Evolutionary conservation across 1,139 yeast species (phyloP).

Genomic region (Geotrichum carabidarum): DNA sequence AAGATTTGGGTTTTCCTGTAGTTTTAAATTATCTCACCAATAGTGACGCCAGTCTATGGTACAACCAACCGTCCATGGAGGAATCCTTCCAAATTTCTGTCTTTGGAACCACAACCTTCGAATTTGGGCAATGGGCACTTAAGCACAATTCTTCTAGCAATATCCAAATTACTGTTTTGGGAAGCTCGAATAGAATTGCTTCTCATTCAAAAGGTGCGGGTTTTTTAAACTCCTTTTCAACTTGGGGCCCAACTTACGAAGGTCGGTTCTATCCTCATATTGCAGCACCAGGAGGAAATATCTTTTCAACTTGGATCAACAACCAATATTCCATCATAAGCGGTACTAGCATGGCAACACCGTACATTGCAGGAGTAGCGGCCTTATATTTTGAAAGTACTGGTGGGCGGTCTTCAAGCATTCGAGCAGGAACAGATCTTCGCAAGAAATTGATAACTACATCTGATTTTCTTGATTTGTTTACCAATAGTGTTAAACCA

Average conservation of each 20-base stretch:
- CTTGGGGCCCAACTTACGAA: conserved; percentile 28
- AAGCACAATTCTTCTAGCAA: neutral
- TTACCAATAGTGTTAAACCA: conserved; percentile 11
- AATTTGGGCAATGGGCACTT: conserved; percentile 17
- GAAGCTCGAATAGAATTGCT: conserved; percentile 1
- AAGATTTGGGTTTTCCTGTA: conserved; percentile 18
- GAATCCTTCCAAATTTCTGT: conserved; percentile 7
- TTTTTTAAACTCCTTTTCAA: conserved; percentile 21
- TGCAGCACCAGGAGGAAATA: conserved; percentile 28
- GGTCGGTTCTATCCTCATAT: conserved; percentile 25
- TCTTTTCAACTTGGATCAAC: conserved; percentile 23
- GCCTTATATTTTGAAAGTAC: conserved; percentile 23
- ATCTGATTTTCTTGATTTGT: conserved; percentile 18
- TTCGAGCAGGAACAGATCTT: conserved; percentile 18
- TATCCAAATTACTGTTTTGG: neutral
- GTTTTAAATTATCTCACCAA: conserved; percentile 16
- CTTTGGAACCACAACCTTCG: conserved; percentile 14
- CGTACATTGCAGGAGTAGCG: conserved; percentile 26
- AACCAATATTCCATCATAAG: conserved; percentile 21
- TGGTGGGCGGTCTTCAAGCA: conserved; percentile 11
- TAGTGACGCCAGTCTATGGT: conserved; percentile 6
- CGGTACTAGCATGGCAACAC: conserved; percentile 28
- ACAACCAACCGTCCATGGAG: conserved; percentile 13
- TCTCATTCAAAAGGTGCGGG: conserved; percentile 12
- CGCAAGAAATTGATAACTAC: conserved; percentile 19